phyloP scores from a whole-genome alignment of 352 stramenopile species.

The Globisporangium nodosum region DNA sequence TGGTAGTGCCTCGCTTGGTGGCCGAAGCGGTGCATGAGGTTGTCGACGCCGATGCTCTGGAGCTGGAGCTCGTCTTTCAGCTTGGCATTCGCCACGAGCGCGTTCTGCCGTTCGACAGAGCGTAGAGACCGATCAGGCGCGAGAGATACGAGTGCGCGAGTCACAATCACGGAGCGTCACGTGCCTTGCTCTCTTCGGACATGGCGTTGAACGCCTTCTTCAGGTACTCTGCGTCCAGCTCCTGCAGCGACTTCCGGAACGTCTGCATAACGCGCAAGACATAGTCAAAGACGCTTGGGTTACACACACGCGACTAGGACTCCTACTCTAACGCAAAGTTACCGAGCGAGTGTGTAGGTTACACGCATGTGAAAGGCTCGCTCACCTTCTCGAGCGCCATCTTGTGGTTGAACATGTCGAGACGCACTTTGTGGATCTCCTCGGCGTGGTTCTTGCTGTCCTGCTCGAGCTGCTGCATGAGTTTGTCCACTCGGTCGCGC shows the following conservation, averaged over 20 bases:
- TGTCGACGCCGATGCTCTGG: constrained; percentile 75
- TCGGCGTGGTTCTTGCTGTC: constrained; percentile 60
- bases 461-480: constrained; percentile 63
- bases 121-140: not conserved
- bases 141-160: not conserved
- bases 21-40: constrained; percentile 73
- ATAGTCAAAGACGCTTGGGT: not conserved
- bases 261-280: constrained; percentile 23
- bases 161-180: not conserved
- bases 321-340: not conserved
- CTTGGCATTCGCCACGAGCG: constrained; percentile 74
- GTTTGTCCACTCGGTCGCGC: constrained; percentile 44
- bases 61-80: constrained; percentile 75
- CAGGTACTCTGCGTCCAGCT: constrained; percentile 71
- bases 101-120: constrained; percentile 28
- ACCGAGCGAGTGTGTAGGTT: not conserved
- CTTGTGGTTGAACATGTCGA: constrained; percentile 86
- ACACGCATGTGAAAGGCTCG: not conserved
- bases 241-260: constrained; percentile 68
- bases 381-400: constrained; percentile 74
- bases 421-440: constrained; percentile 69
- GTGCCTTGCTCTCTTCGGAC: constrained; percentile 76
- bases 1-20: constrained; percentile 62
- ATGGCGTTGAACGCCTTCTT: constrained; percentile 81
- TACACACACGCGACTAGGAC: too few relatives aligned